Conservation (phyloP, 2,329 filamentous ascomycete species). For the Verticillium nonalfalfae region DNA sequence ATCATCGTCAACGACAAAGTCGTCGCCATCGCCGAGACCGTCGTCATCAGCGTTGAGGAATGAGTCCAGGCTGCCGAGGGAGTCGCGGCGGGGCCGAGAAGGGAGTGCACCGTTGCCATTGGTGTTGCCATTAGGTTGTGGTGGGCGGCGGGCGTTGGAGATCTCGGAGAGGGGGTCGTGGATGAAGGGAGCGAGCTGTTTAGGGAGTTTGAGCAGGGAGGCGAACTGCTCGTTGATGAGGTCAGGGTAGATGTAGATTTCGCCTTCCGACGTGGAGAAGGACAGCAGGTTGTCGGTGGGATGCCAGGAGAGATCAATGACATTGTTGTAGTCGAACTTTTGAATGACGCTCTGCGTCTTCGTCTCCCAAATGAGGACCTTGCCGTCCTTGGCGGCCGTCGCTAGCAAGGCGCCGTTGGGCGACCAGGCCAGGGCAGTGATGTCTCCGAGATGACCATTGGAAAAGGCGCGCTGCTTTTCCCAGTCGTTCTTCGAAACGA, state of each 20-base stretch:
- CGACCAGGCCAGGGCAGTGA: constrained; percentile 88
- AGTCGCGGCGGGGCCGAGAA: constrained; percentile 46
- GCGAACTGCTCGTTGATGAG: constrained; percentile 55
- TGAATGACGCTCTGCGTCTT: constrained; percentile 78
- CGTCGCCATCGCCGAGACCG: constrained; percentile 51
- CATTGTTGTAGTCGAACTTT: constrained; percentile 72
- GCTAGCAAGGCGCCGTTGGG: constrained; percentile 87
- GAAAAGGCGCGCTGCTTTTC: constrained; percentile 76
- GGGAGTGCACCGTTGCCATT: constrained; percentile 7
- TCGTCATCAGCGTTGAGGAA: constrained; percentile 58
- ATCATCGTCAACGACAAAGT: constrained; percentile 93
- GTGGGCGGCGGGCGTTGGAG: constrained; percentile 56
- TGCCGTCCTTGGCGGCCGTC: constrained; percentile 60
- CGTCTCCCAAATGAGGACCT: constrained; percentile 79
- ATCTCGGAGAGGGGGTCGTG: constrained; percentile 71
- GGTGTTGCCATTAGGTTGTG: constrained; percentile 21
- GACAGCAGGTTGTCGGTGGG: constrained; percentile 81
- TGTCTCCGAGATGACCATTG: constrained; percentile 73
- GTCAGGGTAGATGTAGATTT: constrained; percentile 82
- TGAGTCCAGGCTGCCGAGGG: constrained; percentile 73
- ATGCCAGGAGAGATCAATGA: constrained; percentile 87
- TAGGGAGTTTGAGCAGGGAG: constrained; percentile 47
- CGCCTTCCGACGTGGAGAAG: constrained; percentile 88
- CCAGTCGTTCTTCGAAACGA: constrained; percentile 87
- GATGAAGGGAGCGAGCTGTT: constrained; percentile 78